A percentile compares a stretch with the other conserved stretches of the same genome.
Evolutionary conservation across 1,284 basidiomycete species (phyloP).

Genomic region (Exobasidium cylindrosporum): DNA sequence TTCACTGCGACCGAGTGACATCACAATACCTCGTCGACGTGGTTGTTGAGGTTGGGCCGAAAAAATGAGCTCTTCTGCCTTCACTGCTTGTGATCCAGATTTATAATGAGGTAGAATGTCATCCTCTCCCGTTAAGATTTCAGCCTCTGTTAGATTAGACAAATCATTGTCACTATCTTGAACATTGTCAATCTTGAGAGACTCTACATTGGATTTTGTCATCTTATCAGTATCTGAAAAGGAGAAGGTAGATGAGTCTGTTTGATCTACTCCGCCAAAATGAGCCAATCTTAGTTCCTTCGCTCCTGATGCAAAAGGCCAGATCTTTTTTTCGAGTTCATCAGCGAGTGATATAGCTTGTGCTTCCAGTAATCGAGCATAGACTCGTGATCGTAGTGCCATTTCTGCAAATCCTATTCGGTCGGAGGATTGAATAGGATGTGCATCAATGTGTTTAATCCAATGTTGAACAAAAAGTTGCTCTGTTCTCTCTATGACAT

Average conservation of each 20-base stretch:
- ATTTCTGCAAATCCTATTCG: constrained; percentile 34
- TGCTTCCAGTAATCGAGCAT: constrained; percentile 30
- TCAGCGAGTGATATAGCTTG: constrained; percentile 28
- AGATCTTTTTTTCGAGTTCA: constrained; percentile 30
- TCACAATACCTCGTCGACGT: constrained; percentile 24
- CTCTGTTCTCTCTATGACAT: too few species aligned
- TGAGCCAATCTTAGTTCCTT: constrained; percentile 25
- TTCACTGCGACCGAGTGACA: constrained; percentile 31
- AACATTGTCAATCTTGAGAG: too few species aligned
- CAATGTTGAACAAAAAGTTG: background rate
- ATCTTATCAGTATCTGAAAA: too few species aligned
- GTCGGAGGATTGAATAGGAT: constrained; percentile 29
- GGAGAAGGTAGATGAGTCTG: too few species aligned
- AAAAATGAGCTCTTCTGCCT: too few species aligned
- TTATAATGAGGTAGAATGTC: too few species aligned
- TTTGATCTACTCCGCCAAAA: background rate
- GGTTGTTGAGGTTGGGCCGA: background rate
- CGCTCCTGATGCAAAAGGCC: constrained; percentile 35
- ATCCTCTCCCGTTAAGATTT: background rate
- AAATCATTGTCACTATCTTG: background rate
- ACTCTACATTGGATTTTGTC: too few species aligned
- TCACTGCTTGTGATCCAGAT: too few species aligned
- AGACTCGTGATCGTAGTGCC: constrained; percentile 33
- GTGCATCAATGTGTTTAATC: constrained; percentile 21
- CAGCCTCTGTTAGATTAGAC: background rate